phyloP scores from a whole-genome alignment of 345 rosid species.

The Eucalyptus marginata region DNA sequence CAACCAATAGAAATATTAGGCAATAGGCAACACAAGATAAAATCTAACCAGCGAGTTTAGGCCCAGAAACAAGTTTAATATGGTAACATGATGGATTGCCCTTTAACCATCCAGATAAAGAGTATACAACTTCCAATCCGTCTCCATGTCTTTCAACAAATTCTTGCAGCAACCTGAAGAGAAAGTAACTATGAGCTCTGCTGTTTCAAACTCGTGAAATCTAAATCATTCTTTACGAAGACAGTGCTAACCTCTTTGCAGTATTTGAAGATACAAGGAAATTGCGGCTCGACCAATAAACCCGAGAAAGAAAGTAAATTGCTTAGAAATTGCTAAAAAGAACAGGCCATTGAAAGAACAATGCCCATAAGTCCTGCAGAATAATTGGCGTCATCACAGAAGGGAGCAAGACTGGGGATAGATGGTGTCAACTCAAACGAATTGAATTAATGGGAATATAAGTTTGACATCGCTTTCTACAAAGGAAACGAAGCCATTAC shows the following conservation, averaged over 20 bases:
- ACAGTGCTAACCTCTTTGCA: conserved; percentile 52
- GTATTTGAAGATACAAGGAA: conserved; percentile 53
- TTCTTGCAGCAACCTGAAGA: neutral
- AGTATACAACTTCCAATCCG: no score
- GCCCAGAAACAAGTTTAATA: no score
- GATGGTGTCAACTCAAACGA: neutral
- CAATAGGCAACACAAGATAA: no score
- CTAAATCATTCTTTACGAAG: neutral
- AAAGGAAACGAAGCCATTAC: neutral
- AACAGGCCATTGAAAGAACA: neutral
- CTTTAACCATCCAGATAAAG: no score
- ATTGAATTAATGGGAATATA: neutral
- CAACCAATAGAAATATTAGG: no score
- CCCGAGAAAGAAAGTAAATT: conserved; percentile 21
- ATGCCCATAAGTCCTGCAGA: neutral
- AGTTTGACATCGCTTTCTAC: neutral
- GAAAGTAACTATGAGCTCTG: neutral
- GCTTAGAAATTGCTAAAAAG: neutral
- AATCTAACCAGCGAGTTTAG: no score
- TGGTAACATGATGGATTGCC: accelerated
- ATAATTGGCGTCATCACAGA: neutral
- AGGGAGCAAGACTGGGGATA: neutral
- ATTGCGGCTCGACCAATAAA: conserved; percentile 86
- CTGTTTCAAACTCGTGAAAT: neutral
- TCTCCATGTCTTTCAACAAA: no score